Conservation (phyloP, 257 asterid genomes). For the Ajuga chamaepitys region DNA sequence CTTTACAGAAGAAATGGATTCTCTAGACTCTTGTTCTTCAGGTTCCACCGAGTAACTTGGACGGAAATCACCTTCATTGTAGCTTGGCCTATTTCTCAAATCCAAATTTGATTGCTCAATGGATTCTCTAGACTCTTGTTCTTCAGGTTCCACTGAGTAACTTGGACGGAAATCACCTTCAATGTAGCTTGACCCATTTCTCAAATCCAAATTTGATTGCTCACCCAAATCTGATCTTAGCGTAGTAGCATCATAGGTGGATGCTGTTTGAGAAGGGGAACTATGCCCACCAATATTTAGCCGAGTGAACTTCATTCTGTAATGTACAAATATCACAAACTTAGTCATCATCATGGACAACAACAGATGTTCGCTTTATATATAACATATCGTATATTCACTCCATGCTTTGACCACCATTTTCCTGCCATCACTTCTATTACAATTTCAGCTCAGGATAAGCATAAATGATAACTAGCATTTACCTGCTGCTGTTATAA, state of each 20-base stretch:
- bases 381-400: background rate
- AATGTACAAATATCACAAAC: constrained; percentile 18
- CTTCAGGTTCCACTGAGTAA: constrained; percentile 51
- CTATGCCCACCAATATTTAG: constrained; percentile 35
- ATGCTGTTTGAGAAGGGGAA: constrained; percentile 50
- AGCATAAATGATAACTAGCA: constrained; percentile 6
- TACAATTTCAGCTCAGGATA: constrained; percentile 9
- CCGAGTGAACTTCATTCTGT: constrained; percentile 47
- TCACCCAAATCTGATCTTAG: constrained; percentile 43
- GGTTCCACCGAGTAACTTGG: constrained; percentile 48
- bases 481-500: constrained; percentile 62
- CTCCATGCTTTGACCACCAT: constrained; percentile 9
- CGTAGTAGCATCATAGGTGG: constrained; percentile 35
- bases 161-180: constrained; percentile 48
- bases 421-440: background rate
- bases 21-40: constrained; percentile 51
- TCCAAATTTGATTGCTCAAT: constrained; percentile 42
- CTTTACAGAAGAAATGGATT: constrained; percentile 45
- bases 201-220: constrained; percentile 42
- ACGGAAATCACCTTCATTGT: constrained; percentile 37
- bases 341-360: constrained; percentile 2
- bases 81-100: constrained; percentile 43
- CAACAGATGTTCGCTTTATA: background rate
- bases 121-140: constrained; percentile 42
- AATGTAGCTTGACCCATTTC: constrained; percentile 38